Evolutionary conservation across 768 basidiomycete species (phyloP), one percentile per base, ranked within the genome.

Genomic region (Psilocybe sp.): DNA sequence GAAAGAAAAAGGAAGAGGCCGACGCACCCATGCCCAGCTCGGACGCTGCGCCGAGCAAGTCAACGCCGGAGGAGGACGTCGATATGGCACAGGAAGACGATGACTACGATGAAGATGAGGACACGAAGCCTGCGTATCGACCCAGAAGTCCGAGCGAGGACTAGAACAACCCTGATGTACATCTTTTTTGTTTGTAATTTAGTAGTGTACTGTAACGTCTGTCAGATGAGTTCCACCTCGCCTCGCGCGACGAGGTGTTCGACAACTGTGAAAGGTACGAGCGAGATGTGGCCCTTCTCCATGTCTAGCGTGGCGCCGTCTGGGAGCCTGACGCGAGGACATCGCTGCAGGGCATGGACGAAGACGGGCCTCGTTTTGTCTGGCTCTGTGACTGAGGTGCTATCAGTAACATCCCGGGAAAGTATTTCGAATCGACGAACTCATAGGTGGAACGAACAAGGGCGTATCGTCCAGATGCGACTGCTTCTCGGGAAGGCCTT

Each of bases 361-460:
- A 96, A 90, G 0, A 97, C 91, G 0, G 91, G 84, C 0, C 77
- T 75, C 2, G 80, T 74, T 61, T 80, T 84, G 58, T 94, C 87
- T 9, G 94, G 93, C 59, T 82, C 75, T 0, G 85, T 75, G 12
- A 93, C 94, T 97, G 42, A 11, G 2, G 16, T 48, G 34, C 2
- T 40, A 18, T n/a, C 46, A 12, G 11, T 10, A 23, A 40, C 33
- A 34, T 15, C 36, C 16, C 18, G 51, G 50, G 50, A 14, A 55
- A 58, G 42, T 36, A 45, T n/a, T 46, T 40, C 10, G 42, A 3
- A 7, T 7, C 23, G 62, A 71, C 82, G 46, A 65, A 85, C 80
- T 78, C 89, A 86, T 95, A n/a, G 77, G 79, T 41, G 81, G 88
- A 56, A 85, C 78, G 60, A 88, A 85, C 9, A 81, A 70, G 3